Conservation (phyloP, 148 eudicot genomes). For the Vaccinium corymbosum region DNA sequence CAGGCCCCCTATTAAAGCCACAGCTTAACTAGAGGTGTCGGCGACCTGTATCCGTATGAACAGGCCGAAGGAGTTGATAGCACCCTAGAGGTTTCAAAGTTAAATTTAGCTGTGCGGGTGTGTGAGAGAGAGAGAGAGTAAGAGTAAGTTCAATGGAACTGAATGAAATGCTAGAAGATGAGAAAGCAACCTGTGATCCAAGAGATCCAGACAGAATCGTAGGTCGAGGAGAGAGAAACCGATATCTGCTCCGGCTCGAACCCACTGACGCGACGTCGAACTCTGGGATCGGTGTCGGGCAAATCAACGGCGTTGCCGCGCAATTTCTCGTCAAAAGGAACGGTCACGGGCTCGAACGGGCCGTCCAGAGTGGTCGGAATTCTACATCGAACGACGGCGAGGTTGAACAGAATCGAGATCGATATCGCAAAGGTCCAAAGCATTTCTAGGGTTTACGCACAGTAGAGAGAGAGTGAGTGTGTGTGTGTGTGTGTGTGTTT, state of each 20-base stretch:
- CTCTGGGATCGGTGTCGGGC: slow-evolving; percentile 78
- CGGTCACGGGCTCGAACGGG: slow-evolving; percentile 74
- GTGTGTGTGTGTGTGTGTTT: no score
- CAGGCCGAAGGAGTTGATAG: no score
- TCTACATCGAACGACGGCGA: slow-evolving; percentile 16
- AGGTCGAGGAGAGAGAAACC: slow-evolving; percentile 59
- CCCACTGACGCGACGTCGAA: slow-evolving; percentile 55
- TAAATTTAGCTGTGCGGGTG: no score
- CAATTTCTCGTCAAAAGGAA: slow-evolving; percentile 56
- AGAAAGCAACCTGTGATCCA: slow-evolving; percentile 77
- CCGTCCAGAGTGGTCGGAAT: slow-evolving; percentile 86
- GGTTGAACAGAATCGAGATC: slow-evolving; percentile 11
- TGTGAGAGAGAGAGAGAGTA: no score
- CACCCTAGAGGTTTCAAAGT: no score
- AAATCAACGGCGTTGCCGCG: slow-evolving; percentile 81
- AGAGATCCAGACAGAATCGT: slow-evolving; percentile 88
- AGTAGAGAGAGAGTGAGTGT: neutral
- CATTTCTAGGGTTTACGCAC: slow-evolving; percentile 17
- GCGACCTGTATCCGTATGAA: no score
- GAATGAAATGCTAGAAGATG: neutral
- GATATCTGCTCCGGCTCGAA: slow-evolving; percentile 88
- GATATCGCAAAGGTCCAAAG: neutral
- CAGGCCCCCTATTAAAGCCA: no score
- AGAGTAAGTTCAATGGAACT: neutral
- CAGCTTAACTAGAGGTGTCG: no score